Conservation (phyloP, 257 asterid genomes). For the Salvia miltiorrhiza region DNA sequence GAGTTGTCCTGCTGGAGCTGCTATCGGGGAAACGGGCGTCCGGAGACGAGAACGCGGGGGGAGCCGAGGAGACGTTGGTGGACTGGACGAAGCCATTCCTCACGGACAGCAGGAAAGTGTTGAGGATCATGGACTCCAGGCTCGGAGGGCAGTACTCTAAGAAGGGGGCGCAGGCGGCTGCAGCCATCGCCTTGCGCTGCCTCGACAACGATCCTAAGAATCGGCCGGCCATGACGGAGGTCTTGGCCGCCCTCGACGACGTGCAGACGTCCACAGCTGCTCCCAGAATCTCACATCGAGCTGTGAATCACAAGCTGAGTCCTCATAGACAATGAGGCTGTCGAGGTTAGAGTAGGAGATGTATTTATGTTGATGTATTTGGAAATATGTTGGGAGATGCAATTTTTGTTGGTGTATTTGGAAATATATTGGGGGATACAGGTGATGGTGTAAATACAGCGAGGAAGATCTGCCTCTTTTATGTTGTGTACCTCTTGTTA, state of each 20-base stretch:
- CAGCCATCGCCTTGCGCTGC: slow-evolving; percentile 41
- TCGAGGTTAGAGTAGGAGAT: slow-evolving; percentile 5
- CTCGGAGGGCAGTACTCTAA: slow-evolving; percentile 55
- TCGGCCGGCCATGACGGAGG: slow-evolving; percentile 49
- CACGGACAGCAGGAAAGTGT: slow-evolving; percentile 40
- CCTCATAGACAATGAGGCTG: slow-evolving; percentile 29
- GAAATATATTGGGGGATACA: not conserved
- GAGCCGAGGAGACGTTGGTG: slow-evolving; percentile 48
- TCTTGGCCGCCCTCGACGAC: slow-evolving; percentile 32
- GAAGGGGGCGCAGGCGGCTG: slow-evolving; percentile 47
- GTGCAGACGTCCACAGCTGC: slow-evolving; percentile 23
- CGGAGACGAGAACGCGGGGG: slow-evolving; percentile 52
- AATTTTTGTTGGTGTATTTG: not conserved
- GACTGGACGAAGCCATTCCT: slow-evolving; percentile 59
- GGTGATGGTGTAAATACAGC: not conserved
- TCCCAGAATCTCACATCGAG: slow-evolving; percentile 8
- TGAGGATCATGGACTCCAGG: slow-evolving; percentile 58
- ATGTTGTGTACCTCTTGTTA: not conserved
- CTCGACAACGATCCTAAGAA: slow-evolving; percentile 34
- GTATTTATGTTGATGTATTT: not conserved
- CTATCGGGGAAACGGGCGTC: slow-evolving; percentile 52
- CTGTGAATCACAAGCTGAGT: slow-evolving; percentile 10
- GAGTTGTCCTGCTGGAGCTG: slow-evolving; percentile 49
- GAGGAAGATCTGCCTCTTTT: not conserved
- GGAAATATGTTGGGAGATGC: not conserved